Evolutionary conservation across 2,329 filamentous ascomycete genomes (phyloP).

Genomic region (Fusarium poae): DNA sequence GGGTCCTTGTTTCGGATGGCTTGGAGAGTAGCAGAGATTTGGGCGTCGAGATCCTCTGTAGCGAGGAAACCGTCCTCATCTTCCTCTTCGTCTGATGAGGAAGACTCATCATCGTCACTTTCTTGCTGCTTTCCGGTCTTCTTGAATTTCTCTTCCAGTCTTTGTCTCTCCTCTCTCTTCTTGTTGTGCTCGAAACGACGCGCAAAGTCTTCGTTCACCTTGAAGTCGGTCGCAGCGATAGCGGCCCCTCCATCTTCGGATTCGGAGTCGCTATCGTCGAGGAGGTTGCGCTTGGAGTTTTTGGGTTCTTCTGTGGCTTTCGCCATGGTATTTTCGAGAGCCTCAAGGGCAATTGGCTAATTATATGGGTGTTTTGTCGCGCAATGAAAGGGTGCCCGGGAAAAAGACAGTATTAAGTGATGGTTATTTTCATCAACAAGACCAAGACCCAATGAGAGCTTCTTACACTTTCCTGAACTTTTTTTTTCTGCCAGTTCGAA

Average conservation of each 20-base stretch:
- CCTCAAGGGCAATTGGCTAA: neutral
- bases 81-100: slow-evolving; percentile 83
- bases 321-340: slow-evolving; percentile 27
- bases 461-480: slow-evolving; percentile 34
- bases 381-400: slow-evolving; percentile 1
- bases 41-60: slow-evolving; percentile 85
- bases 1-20: slow-evolving; percentile 94
- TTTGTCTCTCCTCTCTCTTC: slow-evolving; percentile 88
- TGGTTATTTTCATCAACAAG: slow-evolving; percentile 28
- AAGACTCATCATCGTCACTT: slow-evolving; percentile 68
- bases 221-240: slow-evolving; percentile 67
- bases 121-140: slow-evolving; percentile 58
- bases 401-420: slow-evolving; percentile 15
- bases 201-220: slow-evolving; percentile 92
- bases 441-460: slow-evolving; percentile 37
- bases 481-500: slow-evolving; percentile 51
- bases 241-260: slow-evolving; percentile 59
- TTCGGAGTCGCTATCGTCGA: slow-evolving; percentile 69
- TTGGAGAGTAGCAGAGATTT: slow-evolving; percentile 87
- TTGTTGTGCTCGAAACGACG: slow-evolving; percentile 96
- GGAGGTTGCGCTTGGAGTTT: slow-evolving; percentile 62
- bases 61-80: slow-evolving; percentile 91
- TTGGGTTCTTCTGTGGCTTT: slow-evolving; percentile 50
- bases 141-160: slow-evolving; percentile 86
- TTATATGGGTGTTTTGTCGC: neutral